Evolutionary conservation across 2,329 filamentous ascomycete species (phyloP), one percentile per base, ranked within the genome.

Genomic region (Diaporthe sp.): DNA sequence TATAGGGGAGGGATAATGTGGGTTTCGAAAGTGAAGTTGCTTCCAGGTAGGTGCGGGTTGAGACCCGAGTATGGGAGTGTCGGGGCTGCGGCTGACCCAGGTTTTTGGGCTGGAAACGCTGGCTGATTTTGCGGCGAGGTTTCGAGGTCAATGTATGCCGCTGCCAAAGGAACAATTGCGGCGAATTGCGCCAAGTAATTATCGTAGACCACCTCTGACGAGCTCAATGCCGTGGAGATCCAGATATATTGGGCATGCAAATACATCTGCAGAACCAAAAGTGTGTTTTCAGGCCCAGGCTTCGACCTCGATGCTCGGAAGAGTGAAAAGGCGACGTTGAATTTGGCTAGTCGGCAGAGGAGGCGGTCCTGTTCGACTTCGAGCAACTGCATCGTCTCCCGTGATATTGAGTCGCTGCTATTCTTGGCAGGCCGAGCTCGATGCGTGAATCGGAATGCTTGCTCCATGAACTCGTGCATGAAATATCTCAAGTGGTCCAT

Each of bases 381-480:
- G 9, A 86, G 80, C 0, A 55, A 45, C 2, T 77, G 74, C 75
- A 80, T 74, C 5, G 80, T 77, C n/a, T 80, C 76, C 0, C 77
- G 72, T 0, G 81, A 77, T 0, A 81, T 70, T 2, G 76, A 61
- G 0, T 80, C 78, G 19, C 79, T 74, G 71, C 81, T 83, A 40
- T 70, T 74, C 9, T 80, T 79, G 3, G 78, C 77, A 9, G 72
- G 73, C 22, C 78, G 77, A 0, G 80, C 80, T 61, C 77, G 77
- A 6, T 80, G 79, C 19, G 80, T 82, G 64, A 86, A 86, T 12
- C 83, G 80, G 7, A 87, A 76, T 0, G 78, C 81, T 25, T 86
- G 82, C 67, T 87, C 85, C 35, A 86, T 79, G 19, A 85, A 79
- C 17, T 85, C 80, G 55, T 85, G 85, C 12, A 87, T 77, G 13